A percentile compares a stretch with the other conserved stretches of the same genome.
Conservation (phyloP, 2,329 filamentous ascomycete genomes). For the Epichloe uncinata region DNA sequence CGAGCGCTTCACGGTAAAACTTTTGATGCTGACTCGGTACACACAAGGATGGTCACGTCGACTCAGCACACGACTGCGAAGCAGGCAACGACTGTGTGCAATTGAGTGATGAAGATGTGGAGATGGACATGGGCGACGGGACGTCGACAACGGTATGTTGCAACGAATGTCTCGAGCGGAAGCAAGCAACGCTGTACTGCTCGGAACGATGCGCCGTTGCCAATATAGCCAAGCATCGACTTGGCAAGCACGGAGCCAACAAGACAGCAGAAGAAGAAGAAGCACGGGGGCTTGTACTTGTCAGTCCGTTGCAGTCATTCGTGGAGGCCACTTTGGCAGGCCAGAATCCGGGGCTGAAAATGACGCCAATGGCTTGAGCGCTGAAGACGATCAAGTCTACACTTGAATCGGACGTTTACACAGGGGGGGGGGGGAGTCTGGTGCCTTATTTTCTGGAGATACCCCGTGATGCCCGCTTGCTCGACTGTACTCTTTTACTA, state of each 20-base stretch:
- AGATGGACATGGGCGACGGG: slow-evolving; percentile 27
- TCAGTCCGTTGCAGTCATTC: slow-evolving; percentile 12
- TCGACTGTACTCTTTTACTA: neutral
- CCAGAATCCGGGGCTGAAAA: slow-evolving; percentile 21
- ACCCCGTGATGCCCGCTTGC: neutral
- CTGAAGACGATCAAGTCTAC: neutral
- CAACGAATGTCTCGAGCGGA: slow-evolving; percentile 26
- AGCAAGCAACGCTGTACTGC: slow-evolving; percentile 27
- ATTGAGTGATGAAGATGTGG: slow-evolving; percentile 24
- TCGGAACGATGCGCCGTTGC: slow-evolving; percentile 26
- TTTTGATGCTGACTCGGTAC: slow-evolving; percentile 12
- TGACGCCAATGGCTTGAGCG: slow-evolving; percentile 9
- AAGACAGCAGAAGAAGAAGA: slow-evolving; percentile 11
- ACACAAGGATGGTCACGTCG: slow-evolving; percentile 25
- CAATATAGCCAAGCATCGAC: slow-evolving; percentile 28
- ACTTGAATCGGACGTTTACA: neutral
- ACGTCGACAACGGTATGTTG: slow-evolving; percentile 22
- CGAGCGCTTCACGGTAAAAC: neutral
- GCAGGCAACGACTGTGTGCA: slow-evolving; percentile 27
- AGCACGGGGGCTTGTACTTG: slow-evolving; percentile 11
- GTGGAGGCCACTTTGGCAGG: slow-evolving; percentile 16
- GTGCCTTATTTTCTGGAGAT: neutral
- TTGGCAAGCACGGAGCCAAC: slow-evolving; percentile 17
- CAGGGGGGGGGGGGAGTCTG: no score
- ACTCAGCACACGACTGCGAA: slow-evolving; percentile 26